phyloP scores from a whole-genome alignment of 176 grass and related monocot genomes.

The Oryza glumipatula region DNA sequence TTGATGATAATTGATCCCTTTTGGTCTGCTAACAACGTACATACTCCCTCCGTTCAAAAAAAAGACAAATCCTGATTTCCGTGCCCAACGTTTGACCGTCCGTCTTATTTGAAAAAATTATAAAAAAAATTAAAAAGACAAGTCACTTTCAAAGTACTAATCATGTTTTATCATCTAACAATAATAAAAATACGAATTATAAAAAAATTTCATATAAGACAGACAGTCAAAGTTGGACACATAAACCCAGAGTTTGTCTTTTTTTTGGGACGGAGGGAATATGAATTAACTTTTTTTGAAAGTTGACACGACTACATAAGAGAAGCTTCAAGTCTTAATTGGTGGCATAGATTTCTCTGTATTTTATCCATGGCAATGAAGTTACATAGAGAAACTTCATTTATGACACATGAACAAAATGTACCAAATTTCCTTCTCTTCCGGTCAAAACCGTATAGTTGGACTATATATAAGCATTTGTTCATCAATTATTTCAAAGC shows the following conservation, averaged over 20 bases:
- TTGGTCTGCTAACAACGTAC: not conserved
- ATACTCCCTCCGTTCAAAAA: no score
- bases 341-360: not conserved
- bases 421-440: not conserved
- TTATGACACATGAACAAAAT: not conserved
- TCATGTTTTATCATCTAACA: no score
- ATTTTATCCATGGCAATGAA: not conserved
- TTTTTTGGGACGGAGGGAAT: no score
- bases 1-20: not conserved
- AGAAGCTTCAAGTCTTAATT: slow-evolving; percentile 25
- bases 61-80: no score
- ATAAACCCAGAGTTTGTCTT: no score
- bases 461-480: not conserved
- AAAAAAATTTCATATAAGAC: no score
- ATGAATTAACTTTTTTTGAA: not conserved
- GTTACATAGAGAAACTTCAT: slow-evolving; percentile 1
- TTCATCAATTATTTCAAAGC: not conserved
- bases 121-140: no score
- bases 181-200: no score
- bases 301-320: not conserved
- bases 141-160: no score
- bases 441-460: slow-evolving; percentile 29
- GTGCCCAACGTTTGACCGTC: no score
- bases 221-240: no score
- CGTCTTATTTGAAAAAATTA: no score